These are phyloP conservation scores for Euphrasia arctica DNA, from an alignment of 305 asterid genomes.

Conservation along the genomic window DNA sequence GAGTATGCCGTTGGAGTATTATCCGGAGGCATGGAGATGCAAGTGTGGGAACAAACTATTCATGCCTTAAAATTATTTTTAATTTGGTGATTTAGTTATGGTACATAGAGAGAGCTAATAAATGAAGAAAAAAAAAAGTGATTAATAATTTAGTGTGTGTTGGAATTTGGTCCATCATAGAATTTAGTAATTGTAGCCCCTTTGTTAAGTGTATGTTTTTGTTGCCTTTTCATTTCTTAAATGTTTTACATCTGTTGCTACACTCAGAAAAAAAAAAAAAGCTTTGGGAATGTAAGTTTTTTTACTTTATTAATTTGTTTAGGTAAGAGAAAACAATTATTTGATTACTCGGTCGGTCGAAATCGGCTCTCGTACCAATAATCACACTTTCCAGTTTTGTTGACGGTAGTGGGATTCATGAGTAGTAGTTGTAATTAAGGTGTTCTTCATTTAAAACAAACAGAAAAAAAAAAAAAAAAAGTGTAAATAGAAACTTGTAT, in stretches of 20 bases:
- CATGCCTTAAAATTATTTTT: constrained; percentile 56
- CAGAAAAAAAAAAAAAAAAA: too few species aligned
- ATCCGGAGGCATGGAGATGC: constrained; percentile 96
- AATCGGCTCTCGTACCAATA: too few species aligned
- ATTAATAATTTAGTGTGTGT: constrained; percentile 12
- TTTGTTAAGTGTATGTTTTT: constrained; percentile 24
- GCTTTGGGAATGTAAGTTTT: constrained; percentile 55
- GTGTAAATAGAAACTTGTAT: not conserved
- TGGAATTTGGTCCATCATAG: constrained; percentile 25
- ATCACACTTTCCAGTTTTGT: too few species aligned
- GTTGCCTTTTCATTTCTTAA: constrained; percentile 29
- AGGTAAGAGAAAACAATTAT: too few species aligned
- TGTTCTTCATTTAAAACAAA: too few species aligned
- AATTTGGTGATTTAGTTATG: not conserved
- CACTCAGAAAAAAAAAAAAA: constrained; percentile 29
- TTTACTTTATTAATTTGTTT: not conserved
- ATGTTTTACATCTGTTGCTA: constrained; percentile 2
- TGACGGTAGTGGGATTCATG: too few species aligned
- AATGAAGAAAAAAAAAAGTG: constrained; percentile 10
- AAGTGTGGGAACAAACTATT: constrained; percentile 67
- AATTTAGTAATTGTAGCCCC: constrained; percentile 18
- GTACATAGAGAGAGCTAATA: not conserved
- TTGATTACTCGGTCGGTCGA: too few species aligned
- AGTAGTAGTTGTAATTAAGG: too few species aligned
- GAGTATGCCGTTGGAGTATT: constrained; percentile 66